Evolutionary conservation across 768 basidiomycete species (phyloP), one percentile per base, ranked within the genome.

Genomic region (Termitomyces eurrhizus): DNA sequence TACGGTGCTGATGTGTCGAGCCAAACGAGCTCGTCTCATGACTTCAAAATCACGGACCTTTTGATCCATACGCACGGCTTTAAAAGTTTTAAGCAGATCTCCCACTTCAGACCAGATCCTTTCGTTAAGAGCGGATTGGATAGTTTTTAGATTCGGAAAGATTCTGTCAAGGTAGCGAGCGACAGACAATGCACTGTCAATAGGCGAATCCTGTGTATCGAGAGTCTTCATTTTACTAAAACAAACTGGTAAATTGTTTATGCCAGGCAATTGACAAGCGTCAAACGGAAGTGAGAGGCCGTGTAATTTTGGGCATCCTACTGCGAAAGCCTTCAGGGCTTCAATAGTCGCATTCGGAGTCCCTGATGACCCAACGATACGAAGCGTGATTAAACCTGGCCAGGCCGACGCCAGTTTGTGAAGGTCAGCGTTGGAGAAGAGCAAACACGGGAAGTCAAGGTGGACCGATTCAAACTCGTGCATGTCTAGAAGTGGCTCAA

Each of bases 161-260:
- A 58, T 52, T 39, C 61, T 58, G 36, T 62, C 61, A 1, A 62
- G 51, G 48, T 58, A 52, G 3, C 56, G 56, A 32, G 61, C 61
- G 36, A 52, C 55, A 33, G 37, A 24, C 5, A 58, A 36, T 4
- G 52, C 45, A 7, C 35, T 54, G 3, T 58, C 52, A 7, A 54
- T 49, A 18, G 60, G 50, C 13, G 60, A 61, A 26, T 57, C 3
- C 37, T 61, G 60, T 1, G 37, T 33, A 48, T 53, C 60, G 9
- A 61, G 51, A 29, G 56, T 46, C 55, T 57, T 61, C 6, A 61
- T 0, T 61, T 24, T 36, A 41, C 51, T 48, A 32, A 48, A 58
- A 33, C 52, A 62, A 33, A 58, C 12, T 7, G 51, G 16, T 18
- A 32, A 24, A 26, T 58, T 52, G 1, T 42, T 46, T 8, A 37